A percentile compares a stretch with the other conserved stretches of the same genome.
phyloP scores from a whole-genome alignment of 2,329 filamentous ascomycete genomes.

The Alternaria triticina region DNA sequence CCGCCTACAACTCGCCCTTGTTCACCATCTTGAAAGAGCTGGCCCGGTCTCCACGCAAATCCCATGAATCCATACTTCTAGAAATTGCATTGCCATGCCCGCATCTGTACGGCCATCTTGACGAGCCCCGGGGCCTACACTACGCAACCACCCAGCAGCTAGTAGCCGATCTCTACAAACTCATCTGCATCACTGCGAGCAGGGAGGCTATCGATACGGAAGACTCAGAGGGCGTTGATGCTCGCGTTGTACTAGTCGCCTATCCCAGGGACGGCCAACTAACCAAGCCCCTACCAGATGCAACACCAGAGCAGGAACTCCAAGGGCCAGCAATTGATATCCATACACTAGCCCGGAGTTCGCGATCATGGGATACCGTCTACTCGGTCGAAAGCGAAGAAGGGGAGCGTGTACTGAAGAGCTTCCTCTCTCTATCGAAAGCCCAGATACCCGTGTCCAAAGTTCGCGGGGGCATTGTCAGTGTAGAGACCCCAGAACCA shows the following conservation, averaged over 20 bases:
- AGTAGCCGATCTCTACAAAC: slow-evolving; percentile 77
- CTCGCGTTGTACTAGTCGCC: slow-evolving; percentile 75
- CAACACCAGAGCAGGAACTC: slow-evolving; percentile 37
- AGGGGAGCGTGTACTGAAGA: slow-evolving; percentile 64
- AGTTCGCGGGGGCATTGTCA: slow-evolving; percentile 46
- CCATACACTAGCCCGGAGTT: slow-evolving; percentile 53
- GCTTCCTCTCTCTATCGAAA: slow-evolving; percentile 47
- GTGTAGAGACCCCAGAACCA: slow-evolving; percentile 17
- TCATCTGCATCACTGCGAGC: slow-evolving; percentile 75
- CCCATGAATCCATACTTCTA: slow-evolving; percentile 51
- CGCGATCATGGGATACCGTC: slow-evolving; percentile 67
- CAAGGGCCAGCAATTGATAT: slow-evolving; percentile 60
- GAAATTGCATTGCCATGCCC: slow-evolving; percentile 70
- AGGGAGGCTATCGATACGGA: slow-evolving; percentile 67
- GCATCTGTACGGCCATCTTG: slow-evolving; percentile 61
- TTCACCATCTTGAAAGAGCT: slow-evolving; percentile 52
- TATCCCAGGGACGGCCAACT: slow-evolving; percentile 53
- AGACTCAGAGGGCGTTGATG: slow-evolving; percentile 75
- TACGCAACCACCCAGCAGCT: slow-evolving; percentile 77
- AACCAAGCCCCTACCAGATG: slow-evolving; percentile 25
- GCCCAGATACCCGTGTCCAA: slow-evolving; percentile 37
- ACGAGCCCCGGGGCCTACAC: slow-evolving; percentile 60
- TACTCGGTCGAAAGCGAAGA: slow-evolving; percentile 71
- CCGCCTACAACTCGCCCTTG: slow-evolving; percentile 52
- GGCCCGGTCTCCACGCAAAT: slow-evolving; percentile 36